These are phyloP conservation scores for Albophoma yamanashiensis DNA, from an alignment of 2,329 filamentous ascomycete species.

Conservation along the genomic window DNA sequence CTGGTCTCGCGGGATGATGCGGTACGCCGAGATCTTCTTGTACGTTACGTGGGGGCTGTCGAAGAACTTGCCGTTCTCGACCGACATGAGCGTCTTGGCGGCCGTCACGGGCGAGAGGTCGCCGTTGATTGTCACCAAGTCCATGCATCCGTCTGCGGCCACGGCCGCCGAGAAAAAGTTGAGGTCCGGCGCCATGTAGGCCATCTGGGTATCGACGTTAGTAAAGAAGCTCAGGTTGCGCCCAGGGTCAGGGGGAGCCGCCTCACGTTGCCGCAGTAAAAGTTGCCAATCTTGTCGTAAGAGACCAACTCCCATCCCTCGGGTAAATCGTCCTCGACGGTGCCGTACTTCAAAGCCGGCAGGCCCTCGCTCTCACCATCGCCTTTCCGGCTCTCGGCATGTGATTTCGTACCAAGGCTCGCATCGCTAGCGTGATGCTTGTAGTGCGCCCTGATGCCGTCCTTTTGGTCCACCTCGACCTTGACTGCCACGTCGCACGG, in stretches of 20 bases:
- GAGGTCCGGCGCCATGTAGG: conserved; percentile 76
- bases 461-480: conserved; percentile 68
- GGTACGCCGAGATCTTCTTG: conserved; percentile 77
- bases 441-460: conserved; percentile 64
- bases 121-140: conserved; percentile 72
- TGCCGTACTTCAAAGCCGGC: conserved; percentile 69
- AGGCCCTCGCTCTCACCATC: conserved; percentile 39
- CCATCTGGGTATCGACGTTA: conserved; percentile 47
- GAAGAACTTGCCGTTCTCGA: conserved; percentile 68
- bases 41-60: conserved; percentile 70
- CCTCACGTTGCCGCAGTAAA: conserved; percentile 80
- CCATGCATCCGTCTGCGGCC: conserved; percentile 75
- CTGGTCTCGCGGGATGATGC: conserved; percentile 65
- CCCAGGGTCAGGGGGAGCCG: conserved; percentile 4
- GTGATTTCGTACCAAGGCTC: conserved; percentile 9
- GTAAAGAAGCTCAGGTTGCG: background rate
- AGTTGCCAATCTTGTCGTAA: conserved; percentile 74
- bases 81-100: conserved; percentile 57
- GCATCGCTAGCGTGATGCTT: conserved; percentile 31
- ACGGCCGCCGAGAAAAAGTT: conserved; percentile 83
- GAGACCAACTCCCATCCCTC: conserved; percentile 65
- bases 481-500: conserved; percentile 85
- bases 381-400: conserved; percentile 9
- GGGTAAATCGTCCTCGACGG: conserved; percentile 65
- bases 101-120: conserved; percentile 57